These are phyloP conservation scores for Heterobasidion parviporum DNA, from an alignment of 1,284 basidiomycete species.

Conservation along the genomic window DNA sequence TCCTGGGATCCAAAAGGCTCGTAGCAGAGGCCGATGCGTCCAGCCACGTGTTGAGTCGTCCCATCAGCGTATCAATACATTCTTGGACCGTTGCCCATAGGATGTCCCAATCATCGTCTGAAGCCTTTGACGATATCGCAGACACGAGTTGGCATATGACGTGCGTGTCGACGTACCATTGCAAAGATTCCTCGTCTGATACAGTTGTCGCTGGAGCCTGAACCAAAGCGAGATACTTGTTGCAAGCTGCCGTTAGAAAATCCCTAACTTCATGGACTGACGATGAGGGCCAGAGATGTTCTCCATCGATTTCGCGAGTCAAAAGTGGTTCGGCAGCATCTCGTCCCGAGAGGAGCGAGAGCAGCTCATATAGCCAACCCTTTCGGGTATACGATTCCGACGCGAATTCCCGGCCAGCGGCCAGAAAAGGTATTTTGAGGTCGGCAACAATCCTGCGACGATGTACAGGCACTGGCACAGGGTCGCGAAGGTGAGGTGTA, in stretches of 20 bases:
- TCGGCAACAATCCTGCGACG: slow-evolving; percentile 8
- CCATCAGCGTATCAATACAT: slow-evolving; percentile 31
- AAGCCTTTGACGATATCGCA: slow-evolving; percentile 14
- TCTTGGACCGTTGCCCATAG: slow-evolving; percentile 14
- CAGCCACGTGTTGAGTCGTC: slow-evolving; percentile 22
- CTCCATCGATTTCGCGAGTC: slow-evolving; percentile 2
- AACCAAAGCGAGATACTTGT: slow-evolving; percentile 18
- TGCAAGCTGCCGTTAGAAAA: slow-evolving; percentile 14
- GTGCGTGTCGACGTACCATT: slow-evolving; percentile 11
- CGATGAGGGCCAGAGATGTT: slow-evolving; percentile 6
- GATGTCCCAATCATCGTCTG: slow-evolving; percentile 1
- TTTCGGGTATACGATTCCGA: slow-evolving; percentile 42
- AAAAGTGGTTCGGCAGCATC: slow-evolving; percentile 3
- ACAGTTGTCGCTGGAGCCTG: slow-evolving; percentile 23
- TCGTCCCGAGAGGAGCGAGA: slow-evolving; percentile 25
- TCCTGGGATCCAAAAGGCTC: background rate
- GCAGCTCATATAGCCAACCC: slow-evolving; percentile 49
- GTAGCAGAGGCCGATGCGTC: slow-evolving; percentile 1
- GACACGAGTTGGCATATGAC: slow-evolving; percentile 17
- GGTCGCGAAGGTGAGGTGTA: slow-evolving; percentile 3
- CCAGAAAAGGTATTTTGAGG: background rate
- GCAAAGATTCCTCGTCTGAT: slow-evolving; percentile 25
- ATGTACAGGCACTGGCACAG: background rate
- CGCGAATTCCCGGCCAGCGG: slow-evolving; percentile 31
- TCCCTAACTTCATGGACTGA: slow-evolving; percentile 14